Conservation (phyloP, 768 basidiomycete species). For the Mycena crocata region DNA sequence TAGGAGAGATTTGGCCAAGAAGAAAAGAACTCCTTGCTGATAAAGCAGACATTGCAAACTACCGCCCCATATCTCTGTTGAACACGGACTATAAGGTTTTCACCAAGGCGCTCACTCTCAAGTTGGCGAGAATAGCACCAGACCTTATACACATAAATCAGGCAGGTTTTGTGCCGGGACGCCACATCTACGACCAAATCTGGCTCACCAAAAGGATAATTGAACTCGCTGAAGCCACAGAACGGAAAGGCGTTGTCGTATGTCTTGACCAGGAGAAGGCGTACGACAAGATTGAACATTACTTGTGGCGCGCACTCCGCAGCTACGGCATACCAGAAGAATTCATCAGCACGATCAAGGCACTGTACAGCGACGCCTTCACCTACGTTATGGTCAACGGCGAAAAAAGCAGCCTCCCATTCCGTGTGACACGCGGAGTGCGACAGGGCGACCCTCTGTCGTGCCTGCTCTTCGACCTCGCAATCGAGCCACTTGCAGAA, state of each 20-base stretch:
- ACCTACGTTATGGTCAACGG: constrained; percentile 42
- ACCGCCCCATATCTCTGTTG: constrained; percentile 34
- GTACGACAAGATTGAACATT: too few species aligned
- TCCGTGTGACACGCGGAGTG: constrained; percentile 39
- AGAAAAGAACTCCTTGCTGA: too few species aligned
- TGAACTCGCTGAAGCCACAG: constrained; percentile 21
- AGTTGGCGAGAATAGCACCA: constrained; percentile 20
- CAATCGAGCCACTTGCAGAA: constrained; percentile 40
- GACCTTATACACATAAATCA: constrained; percentile 39
- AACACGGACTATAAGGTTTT: constrained; percentile 14
- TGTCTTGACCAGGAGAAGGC: too few species aligned
- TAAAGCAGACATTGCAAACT: too few species aligned
- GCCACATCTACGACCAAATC: too few species aligned
- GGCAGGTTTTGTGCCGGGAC: too few species aligned
- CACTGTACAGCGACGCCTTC: constrained; percentile 35
- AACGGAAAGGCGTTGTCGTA: constrained; percentile 32
- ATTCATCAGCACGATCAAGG: constrained; percentile 34
- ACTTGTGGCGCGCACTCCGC: constrained; percentile 9
- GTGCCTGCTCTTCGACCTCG: constrained; percentile 38
- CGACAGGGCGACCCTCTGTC: constrained; percentile 47
- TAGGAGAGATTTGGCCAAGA: too few species aligned
- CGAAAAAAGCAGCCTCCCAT: constrained; percentile 18
- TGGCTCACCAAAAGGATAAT: constrained; percentile 33
- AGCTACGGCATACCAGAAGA: constrained; percentile 9
- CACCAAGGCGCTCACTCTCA: constrained; percentile 31